Conservation (phyloP, 164 flowering plant species). For the Stephania cephalantha region DNA sequence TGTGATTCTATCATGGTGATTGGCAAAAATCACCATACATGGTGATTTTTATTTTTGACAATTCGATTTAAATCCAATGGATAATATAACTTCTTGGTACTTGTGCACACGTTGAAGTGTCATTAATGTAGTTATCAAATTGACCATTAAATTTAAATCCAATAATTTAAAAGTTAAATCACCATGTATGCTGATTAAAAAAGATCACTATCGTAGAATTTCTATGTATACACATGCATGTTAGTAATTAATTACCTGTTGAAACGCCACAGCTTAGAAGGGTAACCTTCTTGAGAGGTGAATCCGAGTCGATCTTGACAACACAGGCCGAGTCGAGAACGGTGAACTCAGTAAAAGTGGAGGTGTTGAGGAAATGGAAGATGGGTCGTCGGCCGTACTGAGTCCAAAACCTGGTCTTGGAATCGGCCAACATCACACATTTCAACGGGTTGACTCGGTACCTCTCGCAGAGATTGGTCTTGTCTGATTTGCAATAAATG, state of each 20-base stretch:
- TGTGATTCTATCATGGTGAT: too few species aligned
- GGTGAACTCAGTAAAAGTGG: conserved; percentile 64
- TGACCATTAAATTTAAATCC: too few species aligned
- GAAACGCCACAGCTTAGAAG: conserved; percentile 65
- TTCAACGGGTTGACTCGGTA: conserved; percentile 45
- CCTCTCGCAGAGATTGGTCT: conserved; percentile 45
- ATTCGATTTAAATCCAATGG: too few species aligned
- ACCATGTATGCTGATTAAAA: too few species aligned
- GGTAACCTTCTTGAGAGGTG: conserved; percentile 42
- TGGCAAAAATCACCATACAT: too few species aligned
- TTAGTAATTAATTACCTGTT: conserved; percentile 35
- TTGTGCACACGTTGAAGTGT: too few species aligned
- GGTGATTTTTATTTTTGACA: too few species aligned
- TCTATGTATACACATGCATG: too few species aligned
- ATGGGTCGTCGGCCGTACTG: conserved; percentile 44
- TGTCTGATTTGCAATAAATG: conserved; percentile 34
- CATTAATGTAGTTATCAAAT: too few species aligned
- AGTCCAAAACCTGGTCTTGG: conserved; percentile 45
- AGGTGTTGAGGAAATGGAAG: conserved; percentile 63
- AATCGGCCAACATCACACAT: conserved; percentile 45
- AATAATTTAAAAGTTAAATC: too few species aligned
- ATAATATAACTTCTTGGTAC: too few species aligned
- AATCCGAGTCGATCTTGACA: conserved; percentile 39
- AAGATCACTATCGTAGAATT: too few species aligned
- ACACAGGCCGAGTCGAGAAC: conserved; percentile 56